phyloP scores from a whole-genome alignment of 345 rosid genomes.

The Leavenworthia alabamica region DNA sequence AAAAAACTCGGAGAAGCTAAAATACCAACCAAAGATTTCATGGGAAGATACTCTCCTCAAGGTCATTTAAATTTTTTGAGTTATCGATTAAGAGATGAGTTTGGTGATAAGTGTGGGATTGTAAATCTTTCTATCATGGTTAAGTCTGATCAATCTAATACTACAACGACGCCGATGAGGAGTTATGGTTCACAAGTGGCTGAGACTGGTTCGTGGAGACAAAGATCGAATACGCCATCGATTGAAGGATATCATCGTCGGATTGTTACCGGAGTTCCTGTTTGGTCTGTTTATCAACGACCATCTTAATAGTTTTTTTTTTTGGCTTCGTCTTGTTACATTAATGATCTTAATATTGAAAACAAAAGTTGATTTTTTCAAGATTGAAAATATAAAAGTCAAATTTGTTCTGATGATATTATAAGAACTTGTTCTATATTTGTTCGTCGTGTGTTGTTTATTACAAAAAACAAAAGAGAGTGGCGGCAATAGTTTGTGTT shows the following conservation, averaged over 20 bases:
- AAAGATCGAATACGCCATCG: neutral
- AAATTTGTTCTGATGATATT: slow-evolving; percentile 7
- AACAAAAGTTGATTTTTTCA: neutral
- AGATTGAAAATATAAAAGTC: neutral
- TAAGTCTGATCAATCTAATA: neutral
- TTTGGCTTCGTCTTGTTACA: neutral
- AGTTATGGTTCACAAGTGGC: slow-evolving; percentile 5
- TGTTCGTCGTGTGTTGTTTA: neutral
- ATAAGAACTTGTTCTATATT: neutral
- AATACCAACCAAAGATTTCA: slow-evolving; percentile 49
- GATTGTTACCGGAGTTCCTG: slow-evolving; percentile 27
- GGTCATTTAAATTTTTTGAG: slow-evolving; percentile 58
- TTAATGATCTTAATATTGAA: neutral
- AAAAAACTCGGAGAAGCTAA: slow-evolving; percentile 39
- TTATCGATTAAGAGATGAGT: slow-evolving; percentile 49
- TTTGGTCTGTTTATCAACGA: slow-evolving; percentile 8
- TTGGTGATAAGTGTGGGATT: slow-evolving; percentile 50
- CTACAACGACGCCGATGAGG: neutral
- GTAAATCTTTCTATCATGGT: slow-evolving; percentile 54
- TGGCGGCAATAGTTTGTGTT: neutral
- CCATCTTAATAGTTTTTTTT: neutral
- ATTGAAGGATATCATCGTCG: slow-evolving; percentile 17
- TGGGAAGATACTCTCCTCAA: slow-evolving; percentile 40
- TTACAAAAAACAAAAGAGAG: neutral
- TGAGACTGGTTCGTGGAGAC: slow-evolving; percentile 13